A percentile compares a stretch with the other conserved stretches of the same genome.
These are phyloP conservation scores for Phialophora tarda DNA, from an alignment of 2,329 filamentous ascomycete genomes.

Conservation along the genomic window DNA sequence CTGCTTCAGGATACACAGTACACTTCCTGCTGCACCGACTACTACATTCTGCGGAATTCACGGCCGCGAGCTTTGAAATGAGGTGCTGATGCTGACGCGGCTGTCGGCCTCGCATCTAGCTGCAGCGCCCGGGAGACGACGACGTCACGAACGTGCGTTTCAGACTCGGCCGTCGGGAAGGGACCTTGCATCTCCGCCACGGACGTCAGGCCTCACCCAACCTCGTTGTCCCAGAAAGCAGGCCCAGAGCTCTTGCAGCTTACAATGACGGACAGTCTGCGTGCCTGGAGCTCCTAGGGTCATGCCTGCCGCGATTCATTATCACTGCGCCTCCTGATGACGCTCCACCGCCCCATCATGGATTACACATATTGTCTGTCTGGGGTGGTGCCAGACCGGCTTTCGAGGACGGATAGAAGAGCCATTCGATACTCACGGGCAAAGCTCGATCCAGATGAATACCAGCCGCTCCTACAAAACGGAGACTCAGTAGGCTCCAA, in stretches of 20 bases:
- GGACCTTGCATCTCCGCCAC: neutral
- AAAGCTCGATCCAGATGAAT: neutral
- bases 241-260: neutral
- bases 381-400: neutral
- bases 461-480: neutral
- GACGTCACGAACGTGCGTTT: neutral
- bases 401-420: neutral
- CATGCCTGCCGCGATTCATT: neutral
- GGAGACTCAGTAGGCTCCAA: neutral
- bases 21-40: neutral
- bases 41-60: neutral
- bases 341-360: slow-evolving; percentile 1
- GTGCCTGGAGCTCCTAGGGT: neutral
- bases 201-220: neutral
- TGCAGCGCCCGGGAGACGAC: neutral
- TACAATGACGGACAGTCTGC: neutral
- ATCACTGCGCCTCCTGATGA: slow-evolving; percentile 2
- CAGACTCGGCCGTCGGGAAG: neutral
- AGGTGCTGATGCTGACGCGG: slow-evolving; percentile 1
- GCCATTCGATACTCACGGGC: neutral
- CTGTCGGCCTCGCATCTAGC: neutral
- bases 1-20: neutral
- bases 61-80: slow-evolving; percentile 4
- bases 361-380: neutral
- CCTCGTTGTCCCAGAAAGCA: neutral